A percentile compares a stretch with the other conserved stretches of the same genome.
phyloP scores from a whole-genome alignment of 768 basidiomycete genomes.

The Leccinum boreale region DNA sequence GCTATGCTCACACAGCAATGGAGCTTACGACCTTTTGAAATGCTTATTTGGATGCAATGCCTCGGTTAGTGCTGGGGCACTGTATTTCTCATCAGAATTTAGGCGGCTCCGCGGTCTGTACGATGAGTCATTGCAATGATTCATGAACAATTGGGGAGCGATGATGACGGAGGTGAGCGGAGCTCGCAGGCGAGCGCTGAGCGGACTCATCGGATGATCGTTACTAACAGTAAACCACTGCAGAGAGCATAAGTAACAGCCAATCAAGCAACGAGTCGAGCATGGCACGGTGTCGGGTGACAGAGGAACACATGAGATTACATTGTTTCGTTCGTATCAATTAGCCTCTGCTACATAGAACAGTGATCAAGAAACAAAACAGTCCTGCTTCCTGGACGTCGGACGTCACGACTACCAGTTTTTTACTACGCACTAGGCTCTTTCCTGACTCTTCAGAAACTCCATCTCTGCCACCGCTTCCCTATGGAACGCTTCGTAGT shows the following conservation, averaged over 20 bases:
- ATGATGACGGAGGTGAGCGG: neutral
- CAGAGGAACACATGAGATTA: neutral
- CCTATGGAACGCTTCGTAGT: slow-evolving; percentile 29
- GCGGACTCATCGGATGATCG: neutral
- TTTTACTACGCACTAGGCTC: slow-evolving; percentile 2
- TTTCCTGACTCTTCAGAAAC: slow-evolving; percentile 18
- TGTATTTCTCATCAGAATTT: too few species aligned
- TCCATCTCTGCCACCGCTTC: slow-evolving; percentile 24
- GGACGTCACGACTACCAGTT: neutral
- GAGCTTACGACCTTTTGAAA: neutral
- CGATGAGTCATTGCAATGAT: neutral
- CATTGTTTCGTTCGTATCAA: neutral
- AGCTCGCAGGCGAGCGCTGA: too few species aligned
- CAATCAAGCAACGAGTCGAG: too few species aligned
- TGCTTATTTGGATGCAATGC: neutral
- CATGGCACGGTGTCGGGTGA: too few species aligned
- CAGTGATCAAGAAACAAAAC: neutral
- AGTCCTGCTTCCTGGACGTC: neutral
- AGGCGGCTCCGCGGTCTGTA: too few species aligned
- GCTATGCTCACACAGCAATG: neutral
- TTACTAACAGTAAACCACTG: too few species aligned
- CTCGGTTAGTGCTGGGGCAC: too few species aligned
- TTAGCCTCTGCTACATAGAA: neutral
- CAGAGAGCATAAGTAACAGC: too few species aligned
- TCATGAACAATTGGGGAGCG: neutral